Evolutionary conservation across 768 basidiomycete species (phyloP), one percentile per base, ranked within the genome.

Genomic region (Leucosporidium yakuticum): DNA sequence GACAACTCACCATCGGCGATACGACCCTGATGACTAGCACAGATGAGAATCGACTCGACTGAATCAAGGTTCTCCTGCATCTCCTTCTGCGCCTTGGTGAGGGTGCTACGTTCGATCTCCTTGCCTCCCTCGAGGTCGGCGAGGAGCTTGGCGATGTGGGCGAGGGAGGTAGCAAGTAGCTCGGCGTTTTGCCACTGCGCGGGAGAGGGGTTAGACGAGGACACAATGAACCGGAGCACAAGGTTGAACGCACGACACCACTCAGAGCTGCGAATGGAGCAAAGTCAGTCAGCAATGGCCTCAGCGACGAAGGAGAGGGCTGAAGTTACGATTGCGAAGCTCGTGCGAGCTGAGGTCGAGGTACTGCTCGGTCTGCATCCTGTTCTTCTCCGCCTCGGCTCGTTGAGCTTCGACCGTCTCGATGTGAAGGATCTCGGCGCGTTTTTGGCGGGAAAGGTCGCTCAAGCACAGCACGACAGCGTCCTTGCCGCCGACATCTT

Each of bases 131-230:
- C 55, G 4, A 73, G 56, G 21, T 48, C 47, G 8, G 68, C 73
- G 34, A 71, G 57, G 4, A 66, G 47, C 15, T 65, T 51, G 60
- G 65, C 60, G 36, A 65, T 65, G 39, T 63, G 62, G 20, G 65
- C 61, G 49, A 67, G 65, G 31, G 68, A 69, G 14, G 55, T 64
- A 8, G 47, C 27, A 53, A 73, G 60, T 17, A 69, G 53, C 25
- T 74, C 73, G 36, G 73, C 73, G 51, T 74, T 74, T 62, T 74
- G 73, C 68, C 67, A 70, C 39, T 44, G 14, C 17, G 17, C n/a
- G 39, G 2, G 39, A 7, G 14, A 44, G 14, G 39, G 6, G 39
- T 44, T 44, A 44, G 39, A n/a, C n/a, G n/a, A n/a, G n/a, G n/a
- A n/a, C n/a, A n/a, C n/a, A n/a, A n/a, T n/a, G n/a, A n/a, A n/a